phyloP scores from a whole-genome alignment of 1,284 basidiomycete species.

The Cryptococcus maquisensis region DNA sequence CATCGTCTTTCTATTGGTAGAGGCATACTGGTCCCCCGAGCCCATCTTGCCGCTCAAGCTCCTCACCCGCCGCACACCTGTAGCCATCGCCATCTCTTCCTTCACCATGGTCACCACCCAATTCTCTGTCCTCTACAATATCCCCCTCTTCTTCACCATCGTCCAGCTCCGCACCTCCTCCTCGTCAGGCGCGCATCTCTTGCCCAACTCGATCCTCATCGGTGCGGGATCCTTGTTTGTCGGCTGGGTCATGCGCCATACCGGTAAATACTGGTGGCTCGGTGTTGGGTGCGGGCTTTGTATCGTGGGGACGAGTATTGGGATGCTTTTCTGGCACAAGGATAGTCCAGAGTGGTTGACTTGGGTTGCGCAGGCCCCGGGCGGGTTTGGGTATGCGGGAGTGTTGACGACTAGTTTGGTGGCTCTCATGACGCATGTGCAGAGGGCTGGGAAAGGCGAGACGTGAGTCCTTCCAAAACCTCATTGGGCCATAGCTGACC shows the following conservation, averaged over 20 bases:
- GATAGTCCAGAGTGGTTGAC: constrained; percentile 53
- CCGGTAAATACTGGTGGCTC: constrained; percentile 71
- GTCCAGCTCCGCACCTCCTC: constrained; percentile 71
- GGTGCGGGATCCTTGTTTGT: constrained; percentile 76
- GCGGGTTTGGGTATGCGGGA: constrained; percentile 38
- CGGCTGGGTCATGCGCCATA: constrained; percentile 78
- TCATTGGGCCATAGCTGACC: constrained; percentile 3
- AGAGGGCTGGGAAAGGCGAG: constrained; percentile 31
- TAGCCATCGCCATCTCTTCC: constrained; percentile 73
- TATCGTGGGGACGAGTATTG: constrained; percentile 21
- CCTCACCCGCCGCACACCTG: constrained; percentile 61
- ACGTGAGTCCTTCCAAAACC: constrained; percentile 19
- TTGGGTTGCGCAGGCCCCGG: constrained; percentile 33
- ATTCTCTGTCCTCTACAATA: constrained; percentile 81
- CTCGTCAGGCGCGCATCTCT: constrained; percentile 71
- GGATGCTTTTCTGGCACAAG: constrained; percentile 28
- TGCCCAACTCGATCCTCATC: constrained; percentile 65
- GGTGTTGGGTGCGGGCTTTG: constrained; percentile 18
- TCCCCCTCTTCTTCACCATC: constrained; percentile 86
- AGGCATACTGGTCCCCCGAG: constrained; percentile 65
- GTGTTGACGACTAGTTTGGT: constrained; percentile 37
- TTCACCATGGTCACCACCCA: constrained; percentile 60
- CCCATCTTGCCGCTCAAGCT: constrained; percentile 79
- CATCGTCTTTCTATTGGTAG: constrained; percentile 63
- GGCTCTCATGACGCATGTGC: constrained; percentile 37